Evolutionary conservation across 116 monocot genomes (phyloP), one percentile per base, ranked within the genome.

Genomic region (Trichopus zeylanicus): DNA sequence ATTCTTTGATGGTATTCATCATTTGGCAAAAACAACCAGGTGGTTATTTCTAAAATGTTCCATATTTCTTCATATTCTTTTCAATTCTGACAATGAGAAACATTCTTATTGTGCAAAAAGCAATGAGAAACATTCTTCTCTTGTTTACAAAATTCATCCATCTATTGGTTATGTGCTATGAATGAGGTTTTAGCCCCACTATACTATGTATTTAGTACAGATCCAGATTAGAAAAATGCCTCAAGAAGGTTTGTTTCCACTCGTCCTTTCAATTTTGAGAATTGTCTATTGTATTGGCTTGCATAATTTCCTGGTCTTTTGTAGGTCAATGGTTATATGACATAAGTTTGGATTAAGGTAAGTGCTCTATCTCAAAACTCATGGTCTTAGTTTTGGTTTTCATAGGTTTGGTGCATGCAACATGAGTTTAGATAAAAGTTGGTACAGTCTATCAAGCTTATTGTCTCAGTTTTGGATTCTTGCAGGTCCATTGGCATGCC

Each of bases 151-250:
- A 80, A 68, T 51, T 80, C 75, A 80, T 63, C 80, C 80, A 19
- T 67, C 58, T 23, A 71, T 80, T 51, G 71, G 75, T 29, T 80
- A 80, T 72, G 80, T 80, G 7, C 80, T 52, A 80, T 80, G 80
- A 80, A 80, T 56, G 80, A 80, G 47, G 62, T 80, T 30, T 54
- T 80, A 52, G 71, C 80, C 23, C 75, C 80, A 53, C 63, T 80
- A 10, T 75, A 54, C 60, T 80, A 71, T 68, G 67, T 80, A 35
- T 75, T 75, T 35, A 38, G 55, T 19, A 71, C 67, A 54, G 71
- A 80, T 49, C 38, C 58, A 26, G 64, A 63, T 48, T 47, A 57
- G 49, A 24, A 58, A 32, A 66, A 67, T 59, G 56, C 70, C 34
- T 74, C 75, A 66, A 63, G 80, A 42, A 32, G 19, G 33, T 31